Conservation (phyloP, 2,329 filamentous ascomycete species). For the Phyllosticta ampelicida region DNA sequence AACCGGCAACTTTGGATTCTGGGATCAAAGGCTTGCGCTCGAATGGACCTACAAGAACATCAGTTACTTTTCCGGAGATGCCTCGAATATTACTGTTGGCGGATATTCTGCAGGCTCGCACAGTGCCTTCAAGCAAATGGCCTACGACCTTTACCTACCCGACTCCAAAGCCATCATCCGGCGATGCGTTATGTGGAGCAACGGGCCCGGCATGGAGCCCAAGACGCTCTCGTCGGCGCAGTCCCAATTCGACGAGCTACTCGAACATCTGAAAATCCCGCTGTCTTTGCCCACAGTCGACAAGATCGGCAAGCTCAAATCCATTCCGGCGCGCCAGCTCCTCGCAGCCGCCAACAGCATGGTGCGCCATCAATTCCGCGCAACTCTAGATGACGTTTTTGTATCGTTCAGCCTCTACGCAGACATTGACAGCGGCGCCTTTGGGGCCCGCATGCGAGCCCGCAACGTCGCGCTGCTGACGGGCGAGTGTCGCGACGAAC, state of each 20-base stretch:
- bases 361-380: slow-evolving; percentile 42
- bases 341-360: slow-evolving; percentile 34
- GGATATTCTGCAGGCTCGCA: slow-evolving; percentile 49
- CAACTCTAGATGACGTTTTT: slow-evolving; percentile 40
- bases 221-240: slow-evolving; percentile 38
- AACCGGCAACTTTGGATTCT: slow-evolving; percentile 44
- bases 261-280: slow-evolving; percentile 36
- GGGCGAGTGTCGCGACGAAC: slow-evolving; percentile 46
- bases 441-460: slow-evolving; percentile 34
- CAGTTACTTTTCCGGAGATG: slow-evolving; percentile 41
- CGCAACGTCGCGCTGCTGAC: slow-evolving; percentile 40
- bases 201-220: slow-evolving; percentile 43
- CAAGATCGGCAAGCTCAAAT: slow-evolving; percentile 38
- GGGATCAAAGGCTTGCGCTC: slow-evolving; percentile 45
- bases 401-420: slow-evolving; percentile 33
- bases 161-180: slow-evolving; percentile 38
- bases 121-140: slow-evolving; percentile 46
- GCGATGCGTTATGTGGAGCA: slow-evolving; percentile 43
- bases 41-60: slow-evolving; percentile 46
- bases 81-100: slow-evolving; percentile 40
- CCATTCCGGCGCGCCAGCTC: slow-evolving; percentile 28
- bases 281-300: slow-evolving; percentile 26
- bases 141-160: slow-evolving; percentile 43
- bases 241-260: slow-evolving; percentile 42
- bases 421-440: slow-evolving; percentile 39